phyloP scores from a whole-genome alignment of 768 basidiomycete genomes.

The Fistulinella prunicolor region DNA sequence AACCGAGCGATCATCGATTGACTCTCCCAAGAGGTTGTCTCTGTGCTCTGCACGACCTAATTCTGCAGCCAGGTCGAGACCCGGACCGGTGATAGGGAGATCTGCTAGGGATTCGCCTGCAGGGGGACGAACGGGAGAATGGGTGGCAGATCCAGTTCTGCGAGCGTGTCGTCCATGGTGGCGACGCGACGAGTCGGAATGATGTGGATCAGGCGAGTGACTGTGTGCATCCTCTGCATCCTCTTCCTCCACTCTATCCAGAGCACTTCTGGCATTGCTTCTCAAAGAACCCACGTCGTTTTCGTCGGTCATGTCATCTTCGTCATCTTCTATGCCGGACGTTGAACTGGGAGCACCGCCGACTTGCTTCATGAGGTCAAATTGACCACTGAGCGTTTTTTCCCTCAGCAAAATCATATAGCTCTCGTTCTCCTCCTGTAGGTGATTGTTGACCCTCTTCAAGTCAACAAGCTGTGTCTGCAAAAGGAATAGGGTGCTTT shows the following conservation, averaged over 20 bases:
- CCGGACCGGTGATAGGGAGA: slow-evolving; percentile 84
- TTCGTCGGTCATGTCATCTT: slow-evolving; percentile 30
- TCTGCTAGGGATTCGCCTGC: slow-evolving; percentile 83
- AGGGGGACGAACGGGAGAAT: slow-evolving; percentile 41
- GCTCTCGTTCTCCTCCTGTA: slow-evolving; percentile 96
- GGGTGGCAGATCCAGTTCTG: slow-evolving; percentile 51
- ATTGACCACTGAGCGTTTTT: slow-evolving; percentile 86
- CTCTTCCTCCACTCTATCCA: slow-evolving; percentile 63
- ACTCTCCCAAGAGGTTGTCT: slow-evolving; percentile 61
- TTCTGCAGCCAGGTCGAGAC: slow-evolving; percentile 87
- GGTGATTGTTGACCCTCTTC: slow-evolving; percentile 79
- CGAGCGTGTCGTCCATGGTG: slow-evolving; percentile 45
- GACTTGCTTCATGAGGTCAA: slow-evolving; percentile 71
- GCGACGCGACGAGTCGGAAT: slow-evolving; percentile 41
- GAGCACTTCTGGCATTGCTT: slow-evolving; percentile 53
- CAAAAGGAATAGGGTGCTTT: slow-evolving; percentile 80
- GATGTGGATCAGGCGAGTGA: slow-evolving; percentile 35
- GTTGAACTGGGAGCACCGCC: slow-evolving; percentile 43
- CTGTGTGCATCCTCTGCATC: slow-evolving; percentile 41
- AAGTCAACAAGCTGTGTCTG: slow-evolving; percentile 84
- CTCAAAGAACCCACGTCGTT: slow-evolving; percentile 55
- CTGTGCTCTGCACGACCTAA: slow-evolving; percentile 90
- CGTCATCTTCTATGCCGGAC: slow-evolving; percentile 39
- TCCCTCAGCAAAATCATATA: slow-evolving; percentile 94
- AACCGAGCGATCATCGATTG: slow-evolving; percentile 48